Evolutionary conservation across 495 filamentous ascomycete genomes (phyloP), one percentile per base, ranked within the genome.

Genomic region (Elasticomyces elasticus): DNA sequence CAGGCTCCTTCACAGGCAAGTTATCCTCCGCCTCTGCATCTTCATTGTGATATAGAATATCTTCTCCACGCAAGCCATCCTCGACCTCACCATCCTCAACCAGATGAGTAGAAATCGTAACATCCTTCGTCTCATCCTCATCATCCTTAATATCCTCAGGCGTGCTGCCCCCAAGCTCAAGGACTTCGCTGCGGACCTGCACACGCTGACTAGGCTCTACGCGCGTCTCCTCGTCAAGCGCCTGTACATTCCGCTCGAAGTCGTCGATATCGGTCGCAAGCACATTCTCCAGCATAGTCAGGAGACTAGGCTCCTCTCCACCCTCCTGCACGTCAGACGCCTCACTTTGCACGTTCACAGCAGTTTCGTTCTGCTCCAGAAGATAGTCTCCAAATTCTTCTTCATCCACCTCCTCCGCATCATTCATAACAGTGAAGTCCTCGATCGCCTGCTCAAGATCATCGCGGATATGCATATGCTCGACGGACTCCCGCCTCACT

Each of bases 21-120:
- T 19, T 20, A 35, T 55, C 42, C 15, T 55, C 44, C 19, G 15
- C 24, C 5, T 47, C 19, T 10, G 43, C 6, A n/a, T n/a, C n/a
- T n/a, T n/a, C n/a, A n/a, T n/a, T n/a, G n/a, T n/a, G n/a, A n/a
- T n/a, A n/a, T n/a, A n/a, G n/a, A 15, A 23, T 7, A 17, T 49
- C 47, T 28, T 49, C 9, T 6, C 30, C 33, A 11, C 12, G 31
- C 15, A 41, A 15, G n/a, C 38, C 40, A 37, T 58, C 48, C 23
- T 58, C 49, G 12, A 44, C 51, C 27, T 49, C 56, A 20, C 25
- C 51, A n/a, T 46, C 45, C 22, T 55, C 51, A n/a, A 49, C n/a
- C 9, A 54, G 51, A 24, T 54, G 31, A 13, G 12, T 35, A 7
- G 51, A 54, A 2, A 54, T 54, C 7, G 20, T 37, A 11, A 47